A percentile compares a stretch with the other conserved stretches of the same genome.
phyloP scores from a whole-genome alignment of 2,329 filamentous ascomycete species.

The Fusarium caatingaense region DNA sequence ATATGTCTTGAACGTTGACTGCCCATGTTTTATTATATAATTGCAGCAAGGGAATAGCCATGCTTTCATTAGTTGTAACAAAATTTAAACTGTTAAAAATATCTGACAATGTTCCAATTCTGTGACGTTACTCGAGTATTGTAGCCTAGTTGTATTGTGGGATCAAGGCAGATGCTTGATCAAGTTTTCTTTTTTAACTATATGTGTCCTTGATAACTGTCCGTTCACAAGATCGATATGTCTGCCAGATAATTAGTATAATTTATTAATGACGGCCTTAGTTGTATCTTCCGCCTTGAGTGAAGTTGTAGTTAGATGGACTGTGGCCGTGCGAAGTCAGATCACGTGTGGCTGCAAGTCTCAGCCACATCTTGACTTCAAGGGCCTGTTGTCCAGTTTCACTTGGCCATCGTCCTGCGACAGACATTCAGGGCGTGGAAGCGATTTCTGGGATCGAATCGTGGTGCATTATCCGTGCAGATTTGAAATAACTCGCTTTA shows the following conservation, averaged over 20 bases:
- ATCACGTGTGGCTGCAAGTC: conserved; percentile 42
- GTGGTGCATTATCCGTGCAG: conserved; percentile 1
- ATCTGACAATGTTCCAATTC: not conserved
- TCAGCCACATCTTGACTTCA: conserved; percentile 23
- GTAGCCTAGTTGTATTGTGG: not conserved
- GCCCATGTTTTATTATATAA: conserved; percentile 41
- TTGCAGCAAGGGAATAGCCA: conserved; percentile 43
- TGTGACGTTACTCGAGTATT: not conserved
- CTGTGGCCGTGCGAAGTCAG: conserved; percentile 12
- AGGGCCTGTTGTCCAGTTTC: conserved; percentile 41
- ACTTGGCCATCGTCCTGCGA: conserved; percentile 21
- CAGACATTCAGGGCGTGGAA: conserved; percentile 31
- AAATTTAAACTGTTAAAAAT: conserved; percentile 45
- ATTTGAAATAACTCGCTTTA: not conserved
- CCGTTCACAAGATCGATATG: not conserved
- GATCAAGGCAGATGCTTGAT: not conserved
- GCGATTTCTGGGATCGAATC: conserved; percentile 22
- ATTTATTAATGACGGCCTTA: not conserved
- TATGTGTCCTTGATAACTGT: not conserved
- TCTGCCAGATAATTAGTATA: not conserved
- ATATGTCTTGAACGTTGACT: conserved; percentile 33
- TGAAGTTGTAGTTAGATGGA: not conserved
- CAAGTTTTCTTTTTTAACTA: not conserved
- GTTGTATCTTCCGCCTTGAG: not conserved
- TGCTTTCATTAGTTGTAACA: conserved; percentile 47